A percentile compares a stretch with the other conserved stretches of the same genome.
These are phyloP conservation scores for Rutstroemia sp. DNA, from an alignment of 2,329 filamentous ascomycete genomes.

Conservation along the genomic window DNA sequence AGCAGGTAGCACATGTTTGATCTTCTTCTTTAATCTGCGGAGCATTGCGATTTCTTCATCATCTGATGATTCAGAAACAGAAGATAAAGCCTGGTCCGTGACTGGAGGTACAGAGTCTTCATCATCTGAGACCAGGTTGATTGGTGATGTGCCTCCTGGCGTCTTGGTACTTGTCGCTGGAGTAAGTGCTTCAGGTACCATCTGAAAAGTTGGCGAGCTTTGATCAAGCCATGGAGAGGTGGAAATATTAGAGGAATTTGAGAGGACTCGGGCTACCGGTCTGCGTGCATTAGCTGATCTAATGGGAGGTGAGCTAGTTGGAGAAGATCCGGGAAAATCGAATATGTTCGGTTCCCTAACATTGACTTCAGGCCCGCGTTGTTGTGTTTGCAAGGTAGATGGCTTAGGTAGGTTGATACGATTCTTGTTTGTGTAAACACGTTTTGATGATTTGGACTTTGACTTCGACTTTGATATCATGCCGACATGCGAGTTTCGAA, in stretches of 20 bases:
- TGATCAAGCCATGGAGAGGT: constrained; percentile 12
- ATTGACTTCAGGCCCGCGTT: background rate
- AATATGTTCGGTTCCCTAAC: constrained; percentile 23
- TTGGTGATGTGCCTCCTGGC: constrained; percentile 1
- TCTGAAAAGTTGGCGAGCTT: constrained; percentile 3
- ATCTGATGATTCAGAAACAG: constrained; percentile 17
- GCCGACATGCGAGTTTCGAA: constrained; percentile 4
- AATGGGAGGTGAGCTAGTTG: constrained; percentile 30
- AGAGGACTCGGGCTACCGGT: constrained; percentile 14
- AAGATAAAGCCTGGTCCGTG: constrained; percentile 11
- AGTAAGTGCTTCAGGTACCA: constrained; percentile 18
- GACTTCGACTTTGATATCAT: background rate
- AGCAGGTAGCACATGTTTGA: constrained; percentile 57
- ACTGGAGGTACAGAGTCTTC: constrained; percentile 20
- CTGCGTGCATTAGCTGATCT: background rate
- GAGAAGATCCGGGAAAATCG: constrained; percentile 34
- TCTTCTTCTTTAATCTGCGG: constrained; percentile 28
- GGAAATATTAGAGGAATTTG: constrained; percentile 15
- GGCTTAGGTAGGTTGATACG: constrained; percentile 6
- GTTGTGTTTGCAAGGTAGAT: background rate
- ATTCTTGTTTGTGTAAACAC: constrained; percentile 19
- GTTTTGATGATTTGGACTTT: constrained; percentile 12
- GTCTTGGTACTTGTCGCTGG: constrained; percentile 27
- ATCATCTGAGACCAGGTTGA: constrained; percentile 15
- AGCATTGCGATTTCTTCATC: constrained; percentile 25